A percentile compares a stretch with the other conserved stretches of the same genome.
These are phyloP conservation scores for Fusarium sp. DNA, from an alignment of 2,329 filamentous ascomycete species.

Conservation along the genomic window DNA sequence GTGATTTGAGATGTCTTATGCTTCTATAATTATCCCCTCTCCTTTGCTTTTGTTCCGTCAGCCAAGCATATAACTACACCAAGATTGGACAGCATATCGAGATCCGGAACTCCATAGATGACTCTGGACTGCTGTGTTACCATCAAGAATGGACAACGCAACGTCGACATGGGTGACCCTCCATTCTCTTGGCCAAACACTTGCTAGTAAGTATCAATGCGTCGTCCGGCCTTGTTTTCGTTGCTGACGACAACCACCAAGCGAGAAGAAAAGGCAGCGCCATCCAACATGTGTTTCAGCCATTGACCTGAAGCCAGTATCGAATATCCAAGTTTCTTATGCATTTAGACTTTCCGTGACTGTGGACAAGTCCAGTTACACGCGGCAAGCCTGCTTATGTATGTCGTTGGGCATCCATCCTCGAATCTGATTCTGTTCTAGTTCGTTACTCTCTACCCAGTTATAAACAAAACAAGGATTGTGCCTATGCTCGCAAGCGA, in stretches of 20 bases:
- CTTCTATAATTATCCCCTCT: neutral
- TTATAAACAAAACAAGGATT: constrained; percentile 12
- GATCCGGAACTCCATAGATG: neutral
- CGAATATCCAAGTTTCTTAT: constrained; percentile 9
- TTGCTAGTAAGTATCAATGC: constrained; percentile 21
- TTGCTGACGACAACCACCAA: constrained; percentile 39
- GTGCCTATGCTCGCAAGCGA: neutral
- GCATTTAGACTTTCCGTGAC: constrained; percentile 13
- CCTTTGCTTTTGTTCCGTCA: neutral
- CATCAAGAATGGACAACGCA: constrained; percentile 20
- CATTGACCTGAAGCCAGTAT: neutral
- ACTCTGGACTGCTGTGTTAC: neutral
- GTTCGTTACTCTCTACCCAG: constrained; percentile 12
- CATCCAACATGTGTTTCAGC: constrained; percentile 25
- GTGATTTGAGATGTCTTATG: neutral
- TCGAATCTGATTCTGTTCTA: neutral
- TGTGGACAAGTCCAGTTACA: neutral
- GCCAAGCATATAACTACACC: neutral
- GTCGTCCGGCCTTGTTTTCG: constrained; percentile 33
- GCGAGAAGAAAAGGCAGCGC: constrained; percentile 12
- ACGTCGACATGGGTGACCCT: constrained; percentile 32
- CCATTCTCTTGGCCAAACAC: constrained; percentile 24
- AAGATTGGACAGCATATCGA: neutral
- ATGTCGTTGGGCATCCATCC: constrained; percentile 24
- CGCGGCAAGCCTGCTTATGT: neutral